A percentile compares a stretch with the other conserved stretches of the same genome.
Evolutionary conservation across 2,329 filamentous ascomycete genomes (phyloP).

Genomic region (Coniochaeta ligniaria): DNA sequence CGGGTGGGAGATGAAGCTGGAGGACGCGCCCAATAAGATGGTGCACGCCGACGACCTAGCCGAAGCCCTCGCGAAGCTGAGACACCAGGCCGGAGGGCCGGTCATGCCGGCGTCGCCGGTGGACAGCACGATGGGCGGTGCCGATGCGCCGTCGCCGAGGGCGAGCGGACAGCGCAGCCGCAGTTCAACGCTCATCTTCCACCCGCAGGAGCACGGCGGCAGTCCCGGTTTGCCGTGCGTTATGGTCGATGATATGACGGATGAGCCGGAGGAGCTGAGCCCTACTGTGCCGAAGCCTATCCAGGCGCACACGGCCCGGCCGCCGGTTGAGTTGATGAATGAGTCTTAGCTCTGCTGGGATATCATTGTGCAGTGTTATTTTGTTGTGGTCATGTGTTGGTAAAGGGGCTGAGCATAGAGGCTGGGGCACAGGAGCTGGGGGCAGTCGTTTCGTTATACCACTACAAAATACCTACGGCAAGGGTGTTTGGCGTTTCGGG

Average conservation of each 20-base stretch:
- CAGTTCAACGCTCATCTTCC: constrained; percentile 60
- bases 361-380: neutral
- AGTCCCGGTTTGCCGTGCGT: constrained; percentile 56
- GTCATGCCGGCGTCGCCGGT: constrained; percentile 17
- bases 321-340: constrained; percentile 59
- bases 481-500: neutral
- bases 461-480: neutral
- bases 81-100: constrained; percentile 29
- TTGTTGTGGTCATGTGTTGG: neutral
- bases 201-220: constrained; percentile 47
- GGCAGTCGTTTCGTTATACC: neutral
- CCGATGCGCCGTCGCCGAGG: constrained; percentile 7
- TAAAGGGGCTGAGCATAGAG: neutral
- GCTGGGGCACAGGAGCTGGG: neutral
- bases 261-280: constrained; percentile 37
- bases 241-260: constrained; percentile 60
- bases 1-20: constrained; percentile 61
- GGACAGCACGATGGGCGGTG: constrained; percentile 14
- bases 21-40: constrained; percentile 63
- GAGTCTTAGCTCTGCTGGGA: constrained; percentile 18
- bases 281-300: constrained; percentile 36
- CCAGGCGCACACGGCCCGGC: constrained; percentile 52
- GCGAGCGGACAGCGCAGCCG: constrained; percentile 40
- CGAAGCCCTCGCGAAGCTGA: constrained; percentile 56
- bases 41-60: constrained; percentile 64